phyloP scores from a whole-genome alignment of 2,329 filamentous ascomycete species.

The Fusarium floridanum region DNA sequence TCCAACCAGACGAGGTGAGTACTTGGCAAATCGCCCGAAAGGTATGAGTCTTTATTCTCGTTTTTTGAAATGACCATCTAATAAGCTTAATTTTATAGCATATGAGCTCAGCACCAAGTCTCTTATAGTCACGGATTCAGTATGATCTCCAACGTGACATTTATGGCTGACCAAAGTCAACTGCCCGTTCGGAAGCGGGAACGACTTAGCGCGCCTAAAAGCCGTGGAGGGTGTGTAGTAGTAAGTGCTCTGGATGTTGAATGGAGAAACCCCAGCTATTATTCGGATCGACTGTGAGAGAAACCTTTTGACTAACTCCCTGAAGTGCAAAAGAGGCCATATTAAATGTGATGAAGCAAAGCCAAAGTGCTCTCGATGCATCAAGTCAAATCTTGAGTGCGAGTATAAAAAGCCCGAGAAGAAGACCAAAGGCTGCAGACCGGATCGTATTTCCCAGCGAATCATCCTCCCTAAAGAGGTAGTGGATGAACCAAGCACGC shows the following conservation, averaged over 20 bases:
- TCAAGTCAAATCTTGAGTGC: neutral
- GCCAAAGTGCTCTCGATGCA: neutral
- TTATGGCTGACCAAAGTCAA: neutral
- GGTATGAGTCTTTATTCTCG: neutral
- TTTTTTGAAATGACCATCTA: neutral
- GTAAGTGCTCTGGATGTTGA: neutral
- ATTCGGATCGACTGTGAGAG: too few species aligned
- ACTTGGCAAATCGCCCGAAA: neutral
- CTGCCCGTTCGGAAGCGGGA: neutral
- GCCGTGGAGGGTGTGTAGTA: neutral
- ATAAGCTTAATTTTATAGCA: neutral
- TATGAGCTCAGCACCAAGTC: neutral
- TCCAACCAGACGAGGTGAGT: neutral
- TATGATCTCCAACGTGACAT: neutral
- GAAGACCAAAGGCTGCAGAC: neutral
- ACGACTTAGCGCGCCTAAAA: neutral
- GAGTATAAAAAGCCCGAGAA: neutral
- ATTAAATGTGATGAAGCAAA: neutral
- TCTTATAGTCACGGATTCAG: neutral
- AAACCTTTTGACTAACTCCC: neutral
- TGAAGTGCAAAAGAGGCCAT: neutral
- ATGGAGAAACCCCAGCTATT: neutral
- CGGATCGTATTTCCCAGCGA: neutral
- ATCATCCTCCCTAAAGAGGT: neutral
- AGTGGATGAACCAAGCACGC: neutral